Evolutionary conservation across 2,329 filamentous ascomycete species (phyloP).

Genomic region (Penicillium sp.): DNA sequence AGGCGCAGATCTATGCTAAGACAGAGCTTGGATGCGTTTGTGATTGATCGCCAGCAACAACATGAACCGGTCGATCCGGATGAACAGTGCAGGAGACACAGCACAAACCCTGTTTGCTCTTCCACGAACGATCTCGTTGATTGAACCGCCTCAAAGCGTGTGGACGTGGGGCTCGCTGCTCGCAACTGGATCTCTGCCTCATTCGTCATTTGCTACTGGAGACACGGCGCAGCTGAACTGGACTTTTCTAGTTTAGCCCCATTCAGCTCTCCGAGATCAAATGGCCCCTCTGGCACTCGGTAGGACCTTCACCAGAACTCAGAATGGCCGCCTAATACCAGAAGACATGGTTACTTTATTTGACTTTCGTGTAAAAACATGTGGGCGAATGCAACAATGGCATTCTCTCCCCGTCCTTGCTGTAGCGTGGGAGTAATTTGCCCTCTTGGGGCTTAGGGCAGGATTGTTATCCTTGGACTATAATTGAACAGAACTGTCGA

Average conservation of each 20-base stretch:
- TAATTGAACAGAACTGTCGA: not conserved
- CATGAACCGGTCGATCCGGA: slow-evolving; percentile 15
- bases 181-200: slow-evolving; percentile 1
- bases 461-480: not conserved
- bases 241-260: not conserved
- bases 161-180: not conserved
- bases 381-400: not conserved
- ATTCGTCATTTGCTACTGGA: not conserved
- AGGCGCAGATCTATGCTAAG: slow-evolving; percentile 5
- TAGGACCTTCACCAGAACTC: not conserved
- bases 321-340: not conserved
- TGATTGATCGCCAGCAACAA: slow-evolving; percentile 21
- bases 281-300: not conserved
- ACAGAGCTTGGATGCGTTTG: slow-evolving; percentile 6
- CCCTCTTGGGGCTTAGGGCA: not conserved
- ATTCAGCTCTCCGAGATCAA: slow-evolving; percentile 1
- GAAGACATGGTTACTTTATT: not conserved
- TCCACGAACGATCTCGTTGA: not conserved
- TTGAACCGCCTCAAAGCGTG: not conserved
- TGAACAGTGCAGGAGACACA: slow-evolving; percentile 8
- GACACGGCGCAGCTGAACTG: slow-evolving; percentile 17
- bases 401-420: not conserved
- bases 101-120: not conserved
- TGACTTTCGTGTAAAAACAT: not conserved
- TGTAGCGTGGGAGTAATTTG: not conserved